Evolutionary conservation across 805 yeast genomes (phyloP), one percentile per base, ranked within the genome.

Genomic region (Ogataea paraovalis): DNA sequence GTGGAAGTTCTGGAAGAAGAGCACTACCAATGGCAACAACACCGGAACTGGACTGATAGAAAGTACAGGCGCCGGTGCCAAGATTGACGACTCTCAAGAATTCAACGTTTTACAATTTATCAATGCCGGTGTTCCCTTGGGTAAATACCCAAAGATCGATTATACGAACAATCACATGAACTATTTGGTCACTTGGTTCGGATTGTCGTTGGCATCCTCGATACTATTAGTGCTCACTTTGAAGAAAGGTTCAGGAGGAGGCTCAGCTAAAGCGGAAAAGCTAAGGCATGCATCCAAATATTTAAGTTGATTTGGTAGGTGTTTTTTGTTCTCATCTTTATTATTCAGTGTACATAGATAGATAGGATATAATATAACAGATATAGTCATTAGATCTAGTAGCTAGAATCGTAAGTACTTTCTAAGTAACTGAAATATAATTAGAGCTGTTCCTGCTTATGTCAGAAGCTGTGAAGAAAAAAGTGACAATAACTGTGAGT

Each of bases 141-240:
- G 96, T 1, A 82, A 85, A 46, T 68, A 73, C 8, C 91, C 97
- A n/a, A 80, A 80, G 56, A 79, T 92, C 30, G 91, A 83, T 55
- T 76, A 88, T 61, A 82, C 85, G 51, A 94, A 94, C 65, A 89
- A 90, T 61, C 99, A 94, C 62, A 68, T 91, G 65, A 96, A 92
- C 65, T 94, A 94, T 64, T 70, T 94, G 60, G 80, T 89, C 19
- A 94, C 99, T 0, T 94, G 99, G 99, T 92, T 87, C 64, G 96
- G 97, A 0, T 76, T 92, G 39, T 81, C 90, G 2, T 58, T 86
- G 37, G 78, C 87, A 34, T 85, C 96, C 33, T 58, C 90, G 0
- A 79, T 85, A 30, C 77, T 89, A 67, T 73, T 94, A 30, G 55
- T 74, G 23, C 61, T 77, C 27, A 77, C 83, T 18, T 55, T 83